phyloP scores from a whole-genome alignment of 176 grass and related monocot species.

The Thinopyrum elongatum region DNA sequence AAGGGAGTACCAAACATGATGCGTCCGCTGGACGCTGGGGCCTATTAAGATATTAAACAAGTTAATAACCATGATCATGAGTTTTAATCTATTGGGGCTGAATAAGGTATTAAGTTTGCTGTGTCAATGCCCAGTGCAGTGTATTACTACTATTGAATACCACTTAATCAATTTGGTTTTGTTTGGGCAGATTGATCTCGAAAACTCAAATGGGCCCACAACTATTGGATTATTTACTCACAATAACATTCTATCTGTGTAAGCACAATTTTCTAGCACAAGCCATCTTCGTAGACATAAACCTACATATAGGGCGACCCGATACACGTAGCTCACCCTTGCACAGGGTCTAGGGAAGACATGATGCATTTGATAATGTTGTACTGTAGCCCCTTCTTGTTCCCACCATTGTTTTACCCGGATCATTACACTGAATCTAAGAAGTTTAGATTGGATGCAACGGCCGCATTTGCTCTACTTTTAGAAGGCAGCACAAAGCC shows the following conservation, averaged over 20 bases:
- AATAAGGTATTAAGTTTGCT: not conserved
- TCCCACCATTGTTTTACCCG: no score
- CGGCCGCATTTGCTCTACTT: conserved; percentile 41
- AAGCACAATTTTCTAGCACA: conserved; percentile 1
- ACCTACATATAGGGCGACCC: no score
- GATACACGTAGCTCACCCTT: not conserved
- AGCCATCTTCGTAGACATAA: not conserved
- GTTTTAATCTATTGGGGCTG: no score
- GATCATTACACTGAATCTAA: not conserved
- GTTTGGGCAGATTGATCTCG: conserved; percentile 21
- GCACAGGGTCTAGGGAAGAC: not conserved
- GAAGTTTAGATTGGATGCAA: not conserved
- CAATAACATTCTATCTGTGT: conserved; percentile 36
- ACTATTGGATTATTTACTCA: conserved; percentile 32
- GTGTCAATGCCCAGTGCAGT: not conserved
- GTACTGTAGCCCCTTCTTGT: not conserved
- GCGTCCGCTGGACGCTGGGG: no score
- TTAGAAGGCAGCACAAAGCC: conserved; percentile 47
- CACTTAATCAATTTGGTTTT: not conserved
- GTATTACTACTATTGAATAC: not conserved
- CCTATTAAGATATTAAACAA: no score
- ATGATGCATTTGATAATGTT: not conserved
- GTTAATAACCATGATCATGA: no score
- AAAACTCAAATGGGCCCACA: conserved; percentile 31
- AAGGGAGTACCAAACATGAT: no score